Conservation (phyloP, 768 basidiomycete genomes). For the Hebeloma cylindrosporum region DNA sequence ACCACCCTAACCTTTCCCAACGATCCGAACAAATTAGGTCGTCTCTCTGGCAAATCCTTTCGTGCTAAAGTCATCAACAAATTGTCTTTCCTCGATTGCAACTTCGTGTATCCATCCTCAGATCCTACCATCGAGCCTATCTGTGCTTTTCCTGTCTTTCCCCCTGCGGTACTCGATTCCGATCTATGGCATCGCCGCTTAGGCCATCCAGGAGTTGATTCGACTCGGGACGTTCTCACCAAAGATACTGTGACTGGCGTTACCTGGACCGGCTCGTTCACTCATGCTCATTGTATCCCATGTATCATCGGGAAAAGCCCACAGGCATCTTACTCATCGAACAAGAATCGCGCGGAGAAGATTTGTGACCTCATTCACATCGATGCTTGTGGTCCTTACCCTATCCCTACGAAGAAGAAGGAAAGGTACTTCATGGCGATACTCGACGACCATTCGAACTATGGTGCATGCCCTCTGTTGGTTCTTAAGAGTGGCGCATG, state of each 20-base stretch:
- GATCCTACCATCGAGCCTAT: neutral
- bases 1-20: neutral
- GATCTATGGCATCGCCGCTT: constrained; percentile 14
- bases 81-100: neutral
- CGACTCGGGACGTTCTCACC: neutral
- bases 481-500: constrained; percentile 4
- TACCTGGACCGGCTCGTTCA: constrained; percentile 1
- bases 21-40: neutral
- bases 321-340: constrained; percentile 4
- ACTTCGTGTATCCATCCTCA: neutral
- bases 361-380: constrained; percentile 27
- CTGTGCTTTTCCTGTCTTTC: constrained; percentile 4
- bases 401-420: constrained; percentile 9
- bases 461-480: constrained; percentile 12
- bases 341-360: constrained; percentile 1
- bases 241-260: constrained; percentile 3
- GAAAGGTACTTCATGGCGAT: constrained; percentile 18
- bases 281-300: constrained; percentile 1
- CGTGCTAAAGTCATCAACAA: neutral
- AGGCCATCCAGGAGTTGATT: constrained; percentile 10
- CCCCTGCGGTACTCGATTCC: neutral
- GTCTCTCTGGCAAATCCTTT: neutral
- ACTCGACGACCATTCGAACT: constrained; percentile 22
- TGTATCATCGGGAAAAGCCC: constrained; percentile 16
- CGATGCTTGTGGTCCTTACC: constrained; percentile 28